Percentiles rank a stretch among this genome's conserved stretches.
Evolutionary conservation across 176 grass and related monocot species (phyloP).

Genomic region (Raddia distichophylla): DNA sequence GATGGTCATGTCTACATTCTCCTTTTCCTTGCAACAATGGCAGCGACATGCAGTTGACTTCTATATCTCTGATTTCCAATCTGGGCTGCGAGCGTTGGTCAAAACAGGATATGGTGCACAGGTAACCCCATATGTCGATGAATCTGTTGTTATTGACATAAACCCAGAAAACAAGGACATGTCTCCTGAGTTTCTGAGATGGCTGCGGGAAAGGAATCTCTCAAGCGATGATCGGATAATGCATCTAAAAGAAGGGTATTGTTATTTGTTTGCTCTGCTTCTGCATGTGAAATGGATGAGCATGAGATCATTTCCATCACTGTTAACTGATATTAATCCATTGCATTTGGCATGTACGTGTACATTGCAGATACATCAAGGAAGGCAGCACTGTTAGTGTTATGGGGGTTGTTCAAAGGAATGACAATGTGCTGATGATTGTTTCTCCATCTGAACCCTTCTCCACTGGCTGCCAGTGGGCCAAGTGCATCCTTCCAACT

Average conservation of each 20-base stretch:
- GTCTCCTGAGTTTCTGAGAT: constrained; percentile 78
- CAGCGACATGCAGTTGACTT: constrained; percentile 78
- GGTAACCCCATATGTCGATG: constrained; percentile 67
- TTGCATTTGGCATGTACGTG: constrained; percentile 14
- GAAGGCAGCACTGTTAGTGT: constrained; percentile 82
- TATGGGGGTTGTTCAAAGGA: constrained; percentile 72
- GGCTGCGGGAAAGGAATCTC: constrained; percentile 67
- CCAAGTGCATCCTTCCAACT: constrained; percentile 57
- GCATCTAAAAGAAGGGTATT: constrained; percentile 97
- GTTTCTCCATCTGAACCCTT: constrained; percentile 66
- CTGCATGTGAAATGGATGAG: neutral
- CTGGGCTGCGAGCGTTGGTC: constrained; percentile 67
- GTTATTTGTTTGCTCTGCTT: neutral
- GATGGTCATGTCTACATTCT: neutral
- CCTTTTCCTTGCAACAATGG: constrained; percentile 33
- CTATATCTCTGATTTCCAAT: constrained; percentile 88
- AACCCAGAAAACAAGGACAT: constrained; percentile 76
- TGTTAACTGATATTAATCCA: neutral
- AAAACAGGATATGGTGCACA: constrained; percentile 63
- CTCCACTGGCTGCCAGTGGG: constrained; percentile 81
- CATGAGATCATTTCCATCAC: neutral
- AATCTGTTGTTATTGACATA: constrained; percentile 73
- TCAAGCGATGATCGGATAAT: constrained; percentile 71
- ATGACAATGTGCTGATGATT: constrained; percentile 72
- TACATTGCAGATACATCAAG: constrained; percentile 56